Percentiles rank a stretch among this genome's conserved stretches.
phyloP scores from a whole-genome alignment of 2,329 filamentous ascomycete genomes.

The Trichoderma sp. region DNA sequence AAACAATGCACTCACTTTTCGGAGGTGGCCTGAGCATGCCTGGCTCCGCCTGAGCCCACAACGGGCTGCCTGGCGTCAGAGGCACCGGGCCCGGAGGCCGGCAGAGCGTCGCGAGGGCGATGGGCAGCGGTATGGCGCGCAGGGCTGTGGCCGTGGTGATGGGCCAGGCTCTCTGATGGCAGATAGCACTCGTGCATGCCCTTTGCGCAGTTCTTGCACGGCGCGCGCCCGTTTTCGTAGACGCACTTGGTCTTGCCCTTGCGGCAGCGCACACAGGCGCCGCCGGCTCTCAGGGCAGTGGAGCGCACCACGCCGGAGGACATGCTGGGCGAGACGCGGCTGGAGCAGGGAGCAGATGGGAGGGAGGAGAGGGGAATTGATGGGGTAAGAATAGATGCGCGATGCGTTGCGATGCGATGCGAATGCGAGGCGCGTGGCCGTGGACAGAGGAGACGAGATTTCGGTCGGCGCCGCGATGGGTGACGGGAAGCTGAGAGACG shows the following conservation, averaged over 20 bases:
- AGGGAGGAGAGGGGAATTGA: background rate
- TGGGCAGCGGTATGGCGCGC: conserved; percentile 52
- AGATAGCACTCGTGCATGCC: conserved; percentile 66
- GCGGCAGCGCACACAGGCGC: conserved; percentile 64
- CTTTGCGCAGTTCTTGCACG: conserved; percentile 65
- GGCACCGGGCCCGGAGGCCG: conserved; percentile 53
- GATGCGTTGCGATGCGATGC: background rate
- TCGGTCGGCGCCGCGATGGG: conserved; percentile 13
- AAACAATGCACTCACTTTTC: conserved; percentile 56
- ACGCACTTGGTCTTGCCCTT: conserved; percentile 67
- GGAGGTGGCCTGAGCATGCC: conserved; percentile 50
- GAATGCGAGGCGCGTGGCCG: conserved; percentile 5
- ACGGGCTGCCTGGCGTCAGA: conserved; percentile 50
- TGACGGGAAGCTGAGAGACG: conserved; percentile 7
- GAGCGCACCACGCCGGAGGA: conserved; percentile 55
- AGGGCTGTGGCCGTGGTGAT: conserved; percentile 62
- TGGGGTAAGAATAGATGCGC: background rate
- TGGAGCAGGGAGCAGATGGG: too few species aligned
- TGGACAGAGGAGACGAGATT: background rate
- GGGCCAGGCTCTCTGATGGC: conserved; percentile 61
- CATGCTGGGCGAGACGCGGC: conserved; percentile 40
- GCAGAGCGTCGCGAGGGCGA: conserved; percentile 58
- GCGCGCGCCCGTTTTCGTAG: conserved; percentile 64
- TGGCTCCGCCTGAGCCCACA: conserved; percentile 48
- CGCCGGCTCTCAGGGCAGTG: conserved; percentile 62